Conservation (phyloP, 2,329 filamentous ascomycete species). For the Monilinia vaccinii-corymbosi region DNA sequence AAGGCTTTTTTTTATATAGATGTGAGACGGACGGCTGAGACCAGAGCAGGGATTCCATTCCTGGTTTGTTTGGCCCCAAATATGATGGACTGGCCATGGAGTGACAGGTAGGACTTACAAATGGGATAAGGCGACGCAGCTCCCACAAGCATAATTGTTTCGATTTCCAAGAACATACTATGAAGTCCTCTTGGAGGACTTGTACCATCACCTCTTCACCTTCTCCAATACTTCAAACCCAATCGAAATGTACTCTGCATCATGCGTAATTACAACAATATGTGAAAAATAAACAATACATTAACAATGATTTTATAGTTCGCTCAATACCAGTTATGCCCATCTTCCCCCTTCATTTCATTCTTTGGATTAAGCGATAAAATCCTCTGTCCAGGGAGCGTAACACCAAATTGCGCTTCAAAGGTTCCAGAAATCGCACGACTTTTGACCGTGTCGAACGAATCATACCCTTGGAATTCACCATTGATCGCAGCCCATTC, state of each 20-base stretch:
- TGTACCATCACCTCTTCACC: not conserved
- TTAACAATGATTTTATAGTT: not conserved
- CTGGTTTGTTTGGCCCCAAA: not conserved
- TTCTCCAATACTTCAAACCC: not conserved
- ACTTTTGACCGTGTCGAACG: conserved; percentile 42
- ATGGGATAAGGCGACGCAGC: not conserved
- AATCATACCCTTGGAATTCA: conserved; percentile 38
- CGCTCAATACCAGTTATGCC: conserved; percentile 48
- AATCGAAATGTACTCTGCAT: not conserved
- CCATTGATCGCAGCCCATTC: conserved; percentile 51
- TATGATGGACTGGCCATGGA: not conserved
- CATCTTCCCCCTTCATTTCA: conserved; percentile 44
- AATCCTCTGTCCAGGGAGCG: conserved; percentile 47
- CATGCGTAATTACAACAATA: not conserved
- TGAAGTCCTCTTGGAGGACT: not conserved
- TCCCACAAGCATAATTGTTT: not conserved
- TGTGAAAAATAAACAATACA: not conserved
- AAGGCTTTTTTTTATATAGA: not conserved
- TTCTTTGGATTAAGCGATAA: conserved; percentile 49
- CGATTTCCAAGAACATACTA: not conserved
- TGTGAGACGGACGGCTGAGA: not conserved
- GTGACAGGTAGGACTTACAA: not conserved
- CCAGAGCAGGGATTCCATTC: not conserved
- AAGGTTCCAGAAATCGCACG: conserved; percentile 50
- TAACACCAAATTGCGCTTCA: conserved; percentile 44